Evolutionary conservation across 2,329 filamentous ascomycete genomes (phyloP).

Genomic region (Exophiala xenobiotica): DNA sequence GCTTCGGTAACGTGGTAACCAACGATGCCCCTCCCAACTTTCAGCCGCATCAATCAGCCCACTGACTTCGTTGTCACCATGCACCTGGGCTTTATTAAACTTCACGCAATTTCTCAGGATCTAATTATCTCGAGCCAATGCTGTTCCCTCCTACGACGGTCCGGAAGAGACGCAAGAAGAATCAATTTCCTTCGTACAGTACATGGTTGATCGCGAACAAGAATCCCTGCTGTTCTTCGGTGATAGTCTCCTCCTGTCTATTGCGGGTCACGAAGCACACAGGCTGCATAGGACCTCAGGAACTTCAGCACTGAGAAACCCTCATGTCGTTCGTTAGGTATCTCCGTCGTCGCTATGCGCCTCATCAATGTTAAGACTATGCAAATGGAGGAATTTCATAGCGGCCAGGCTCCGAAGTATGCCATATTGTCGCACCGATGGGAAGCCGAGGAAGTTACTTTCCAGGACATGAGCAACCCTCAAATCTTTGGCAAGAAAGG

Average conservation of each 20-base stretch:
- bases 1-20: no score
- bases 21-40: background rate
- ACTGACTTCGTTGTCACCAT: background rate
- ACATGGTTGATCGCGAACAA: background rate
- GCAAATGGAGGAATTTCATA: slow-evolving; percentile 23
- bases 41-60: slow-evolving; percentile 6
- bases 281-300: no score
- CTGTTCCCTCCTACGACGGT: background rate
- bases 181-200: background rate
- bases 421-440: slow-evolving; percentile 33
- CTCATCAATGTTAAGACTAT: slow-evolving; percentile 25
- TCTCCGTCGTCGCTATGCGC: slow-evolving; percentile 19
- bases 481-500: slow-evolving; percentile 23
- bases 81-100: background rate
- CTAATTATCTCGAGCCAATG: background rate
- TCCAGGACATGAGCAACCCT: slow-evolving; percentile 22
- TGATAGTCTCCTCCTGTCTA: background rate
- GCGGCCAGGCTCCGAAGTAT: slow-evolving; percentile 20
- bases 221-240: background rate
- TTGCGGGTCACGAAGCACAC: no score
- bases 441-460: slow-evolving; percentile 29
- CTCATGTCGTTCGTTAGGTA: background rate
- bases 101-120: background rate
- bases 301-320: background rate
- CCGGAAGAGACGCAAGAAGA: background rate